These are phyloP conservation scores for Podospora didyma DNA, from an alignment of 495 filamentous ascomycete species.

Conservation along the genomic window DNA sequence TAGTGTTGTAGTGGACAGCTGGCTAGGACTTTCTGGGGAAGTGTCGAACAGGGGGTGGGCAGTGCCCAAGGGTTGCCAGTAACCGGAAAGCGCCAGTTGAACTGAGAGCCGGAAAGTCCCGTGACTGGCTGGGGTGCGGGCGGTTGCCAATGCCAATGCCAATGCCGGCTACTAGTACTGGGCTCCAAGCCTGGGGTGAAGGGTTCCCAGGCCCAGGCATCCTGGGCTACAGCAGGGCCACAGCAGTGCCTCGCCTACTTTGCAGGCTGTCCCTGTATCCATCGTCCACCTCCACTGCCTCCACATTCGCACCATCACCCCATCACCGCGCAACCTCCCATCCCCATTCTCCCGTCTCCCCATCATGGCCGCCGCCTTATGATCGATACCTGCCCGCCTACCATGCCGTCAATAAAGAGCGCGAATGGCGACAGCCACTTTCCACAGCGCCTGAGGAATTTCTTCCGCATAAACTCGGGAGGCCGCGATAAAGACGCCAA, in stretches of 20 bases:
- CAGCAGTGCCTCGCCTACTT: neutral
- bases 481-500: slow-evolving; percentile 40
- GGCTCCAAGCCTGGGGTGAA: no score
- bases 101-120: neutral
- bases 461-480: slow-evolving; percentile 84
- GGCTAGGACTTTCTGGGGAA: no score
- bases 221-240: no score
- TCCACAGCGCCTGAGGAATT: slow-evolving; percentile 88
- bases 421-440: slow-evolving; percentile 58
- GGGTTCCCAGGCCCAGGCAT: no score
- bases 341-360: slow-evolving; percentile 3
- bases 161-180: neutral
- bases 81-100: no score
- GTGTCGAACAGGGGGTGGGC: no score
- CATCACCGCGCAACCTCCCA: neutral
- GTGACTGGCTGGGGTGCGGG: neutral
- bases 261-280: neutral
- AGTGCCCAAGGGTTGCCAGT: no score
- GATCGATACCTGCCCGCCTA: slow-evolving; percentile 19
- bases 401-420: slow-evolving; percentile 37
- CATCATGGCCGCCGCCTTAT: slow-evolving; percentile 30
- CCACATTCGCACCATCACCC: neutral
- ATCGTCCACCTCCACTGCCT: neutral
- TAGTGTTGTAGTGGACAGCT: no score
- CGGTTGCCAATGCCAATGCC: neutral